Conservation (phyloP, 2,329 filamentous ascomycete genomes). For the Cladosporium cucumerinum region DNA sequence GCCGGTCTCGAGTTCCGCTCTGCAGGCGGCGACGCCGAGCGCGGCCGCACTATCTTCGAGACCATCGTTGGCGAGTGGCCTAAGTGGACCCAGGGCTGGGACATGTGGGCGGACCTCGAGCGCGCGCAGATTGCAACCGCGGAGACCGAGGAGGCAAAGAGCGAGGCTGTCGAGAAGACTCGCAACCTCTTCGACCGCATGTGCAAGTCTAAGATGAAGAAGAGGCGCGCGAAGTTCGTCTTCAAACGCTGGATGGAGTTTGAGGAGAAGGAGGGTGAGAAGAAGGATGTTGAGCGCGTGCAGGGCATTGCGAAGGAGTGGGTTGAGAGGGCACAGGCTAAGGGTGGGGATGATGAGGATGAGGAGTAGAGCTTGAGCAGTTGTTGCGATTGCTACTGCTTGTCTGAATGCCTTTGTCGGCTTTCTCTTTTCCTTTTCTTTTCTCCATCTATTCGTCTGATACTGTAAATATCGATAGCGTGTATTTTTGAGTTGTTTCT, state of each 20-base stretch:
- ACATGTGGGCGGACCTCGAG: conserved; percentile 85
- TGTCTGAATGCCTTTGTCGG: not conserved
- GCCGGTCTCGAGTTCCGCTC: conserved; percentile 89
- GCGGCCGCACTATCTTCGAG: conserved; percentile 92
- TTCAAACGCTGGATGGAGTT: conserved; percentile 91
- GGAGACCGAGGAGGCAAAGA: conserved; percentile 39
- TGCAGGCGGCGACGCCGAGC: conserved; percentile 76
- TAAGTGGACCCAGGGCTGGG: conserved; percentile 90
- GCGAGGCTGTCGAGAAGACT: conserved; percentile 59
- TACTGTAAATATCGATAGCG: conserved; percentile 12
- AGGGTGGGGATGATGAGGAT: conserved; percentile 29
- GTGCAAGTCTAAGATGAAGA: conserved; percentile 63
- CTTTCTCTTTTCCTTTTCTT: not conserved
- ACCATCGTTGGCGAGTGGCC: conserved; percentile 78
- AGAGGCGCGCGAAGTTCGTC: conserved; percentile 77
- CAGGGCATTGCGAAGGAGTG: conserved; percentile 69
- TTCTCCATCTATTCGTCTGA: not conserved
- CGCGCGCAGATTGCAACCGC: conserved; percentile 32
- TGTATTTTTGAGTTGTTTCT: not conserved
- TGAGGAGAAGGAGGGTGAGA: conserved; percentile 68
- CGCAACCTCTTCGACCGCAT: conserved; percentile 72
- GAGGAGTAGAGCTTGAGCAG: conserved; percentile 1
- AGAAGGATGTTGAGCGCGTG: conserved; percentile 67
- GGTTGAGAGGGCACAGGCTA: conserved; percentile 51
- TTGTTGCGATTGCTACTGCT: not conserved